phyloP scores from a whole-genome alignment of 2,329 filamentous ascomycete species.

The Colletotrichum cordylinicola region DNA sequence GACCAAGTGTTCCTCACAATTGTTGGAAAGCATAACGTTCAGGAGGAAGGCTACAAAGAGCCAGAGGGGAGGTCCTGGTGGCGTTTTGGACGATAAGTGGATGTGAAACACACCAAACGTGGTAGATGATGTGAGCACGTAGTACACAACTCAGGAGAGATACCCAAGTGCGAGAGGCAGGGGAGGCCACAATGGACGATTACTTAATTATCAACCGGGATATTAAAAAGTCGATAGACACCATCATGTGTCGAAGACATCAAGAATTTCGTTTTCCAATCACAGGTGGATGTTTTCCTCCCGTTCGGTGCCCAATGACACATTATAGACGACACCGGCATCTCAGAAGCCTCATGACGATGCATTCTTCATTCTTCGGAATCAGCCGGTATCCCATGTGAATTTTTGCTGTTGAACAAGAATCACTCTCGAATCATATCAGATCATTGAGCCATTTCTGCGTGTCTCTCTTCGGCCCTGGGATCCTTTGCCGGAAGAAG shows the following conservation, averaged over 20 bases:
- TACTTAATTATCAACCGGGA: neutral
- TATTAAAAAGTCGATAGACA: neutral
- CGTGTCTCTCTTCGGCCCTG: neutral
- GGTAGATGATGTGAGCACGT: neutral
- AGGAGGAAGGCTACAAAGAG: conserved; percentile 70
- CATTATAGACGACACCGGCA: neutral
- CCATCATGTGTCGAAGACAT: neutral
- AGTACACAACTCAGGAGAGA: neutral
- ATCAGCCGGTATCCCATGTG: neutral
- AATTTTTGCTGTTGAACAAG: neutral
- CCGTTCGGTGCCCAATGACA: neutral
- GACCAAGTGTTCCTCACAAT: conserved; percentile 92
- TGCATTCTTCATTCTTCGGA: neutral
- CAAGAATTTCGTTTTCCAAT: neutral
- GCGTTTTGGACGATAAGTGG: neutral
- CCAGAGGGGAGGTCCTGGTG: conserved; percentile 29
- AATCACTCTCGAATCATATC: neutral
- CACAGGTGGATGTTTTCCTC: neutral
- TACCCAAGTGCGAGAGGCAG: neutral
- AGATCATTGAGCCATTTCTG: neutral
- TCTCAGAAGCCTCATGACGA: neutral
- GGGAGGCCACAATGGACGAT: neutral
- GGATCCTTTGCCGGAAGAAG: neutral
- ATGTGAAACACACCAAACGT: neutral
- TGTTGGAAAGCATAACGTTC: conserved; percentile 78